Evolutionary conservation across 2,329 filamentous ascomycete genomes (phyloP).

Genomic region (Botryotinia globosa): DNA sequence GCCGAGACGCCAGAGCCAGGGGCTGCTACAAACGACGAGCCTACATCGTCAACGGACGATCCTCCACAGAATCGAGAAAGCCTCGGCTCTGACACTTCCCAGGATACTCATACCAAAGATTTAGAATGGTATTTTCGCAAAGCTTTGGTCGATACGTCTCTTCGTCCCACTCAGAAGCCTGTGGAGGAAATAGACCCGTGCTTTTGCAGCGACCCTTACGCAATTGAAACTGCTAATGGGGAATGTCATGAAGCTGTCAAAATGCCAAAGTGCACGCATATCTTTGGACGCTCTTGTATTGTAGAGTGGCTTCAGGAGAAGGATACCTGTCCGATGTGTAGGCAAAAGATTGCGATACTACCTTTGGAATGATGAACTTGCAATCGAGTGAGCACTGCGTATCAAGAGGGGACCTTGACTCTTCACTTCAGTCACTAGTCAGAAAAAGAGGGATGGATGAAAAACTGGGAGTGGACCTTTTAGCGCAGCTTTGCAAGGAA

Average conservation of each 20-base stretch:
- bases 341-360: background rate
- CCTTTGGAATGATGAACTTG: background rate
- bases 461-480: background rate
- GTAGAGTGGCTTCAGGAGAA: background rate
- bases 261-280: background rate
- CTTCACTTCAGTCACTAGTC: background rate
- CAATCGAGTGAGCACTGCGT: background rate
- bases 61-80: no score
- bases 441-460: background rate
- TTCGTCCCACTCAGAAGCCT: background rate
- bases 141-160: background rate
- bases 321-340: conserved; percentile 2
- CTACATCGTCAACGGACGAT: background rate
- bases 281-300: background rate
- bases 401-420: background rate
- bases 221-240: background rate
- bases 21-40: background rate
- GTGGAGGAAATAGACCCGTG: background rate
- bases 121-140: background rate
- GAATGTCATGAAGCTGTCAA: background rate
- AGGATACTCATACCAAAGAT: no score
- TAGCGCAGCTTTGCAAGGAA: background rate
- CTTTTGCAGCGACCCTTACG: background rate
- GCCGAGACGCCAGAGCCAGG: background rate
- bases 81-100: background rate